Evolutionary conservation across 257 asterid genomes (phyloP).

Genomic region (Datura wrightii): DNA sequence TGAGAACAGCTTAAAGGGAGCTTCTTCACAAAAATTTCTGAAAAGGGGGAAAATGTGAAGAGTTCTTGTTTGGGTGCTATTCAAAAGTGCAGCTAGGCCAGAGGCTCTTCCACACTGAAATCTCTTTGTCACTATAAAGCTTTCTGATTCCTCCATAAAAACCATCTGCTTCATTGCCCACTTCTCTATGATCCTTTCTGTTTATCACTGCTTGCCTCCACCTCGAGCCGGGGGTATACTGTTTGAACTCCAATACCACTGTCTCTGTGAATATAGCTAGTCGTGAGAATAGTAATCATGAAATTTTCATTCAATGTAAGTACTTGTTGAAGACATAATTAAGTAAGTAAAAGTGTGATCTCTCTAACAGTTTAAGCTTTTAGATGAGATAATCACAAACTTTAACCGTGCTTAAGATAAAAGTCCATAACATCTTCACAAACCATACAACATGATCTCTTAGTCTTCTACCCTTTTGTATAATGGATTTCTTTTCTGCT

Average conservation of each 20-base stretch:
- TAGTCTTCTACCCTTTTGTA: no score
- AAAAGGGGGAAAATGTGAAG: background rate
- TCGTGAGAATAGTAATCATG: background rate
- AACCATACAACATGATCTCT: background rate
- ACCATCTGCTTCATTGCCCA: constrained; percentile 71
- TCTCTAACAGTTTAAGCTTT: background rate
- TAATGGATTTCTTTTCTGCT: no score
- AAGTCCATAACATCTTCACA: background rate
- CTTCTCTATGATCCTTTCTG: constrained; percentile 68
- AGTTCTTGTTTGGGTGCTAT: constrained; percentile 38
- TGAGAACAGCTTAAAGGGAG: constrained; percentile 2
- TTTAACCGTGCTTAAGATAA: background rate
- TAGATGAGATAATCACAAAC: background rate
- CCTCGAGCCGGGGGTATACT: constrained; percentile 59
- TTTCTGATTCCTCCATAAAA: constrained; percentile 89
- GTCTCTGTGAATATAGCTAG: constrained; percentile 48
- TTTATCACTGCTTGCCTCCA: constrained; percentile 66
- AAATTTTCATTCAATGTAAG: background rate
- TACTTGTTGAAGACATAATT: constrained; percentile 6
- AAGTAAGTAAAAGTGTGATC: background rate
- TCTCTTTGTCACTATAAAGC: constrained; percentile 59
- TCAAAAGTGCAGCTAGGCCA: constrained; percentile 64
- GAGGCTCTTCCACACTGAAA: constrained; percentile 66
- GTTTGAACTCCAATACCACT: constrained; percentile 83
- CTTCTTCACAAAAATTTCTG: no score